Conservation (phyloP, 179 eudicot species). For the Carnegiea gigantea region DNA sequence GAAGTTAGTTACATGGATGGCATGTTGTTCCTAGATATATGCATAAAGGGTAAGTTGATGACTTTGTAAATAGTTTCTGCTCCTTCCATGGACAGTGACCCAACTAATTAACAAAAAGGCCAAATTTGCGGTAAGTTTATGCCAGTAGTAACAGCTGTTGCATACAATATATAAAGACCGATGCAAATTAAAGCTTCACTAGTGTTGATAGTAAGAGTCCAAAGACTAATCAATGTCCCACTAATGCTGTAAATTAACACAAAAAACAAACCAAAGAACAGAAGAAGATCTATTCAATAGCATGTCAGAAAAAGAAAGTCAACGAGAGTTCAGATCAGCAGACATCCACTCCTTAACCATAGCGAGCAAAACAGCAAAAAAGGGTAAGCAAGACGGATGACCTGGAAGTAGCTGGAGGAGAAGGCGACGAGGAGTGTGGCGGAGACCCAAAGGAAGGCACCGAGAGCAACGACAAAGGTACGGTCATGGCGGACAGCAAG, state of each 20-base stretch:
- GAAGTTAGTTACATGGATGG: neutral
- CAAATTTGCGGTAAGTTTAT: too few relatives aligned
- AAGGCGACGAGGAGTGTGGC: constrained; percentile 73
- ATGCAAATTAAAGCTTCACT: too few relatives aligned
- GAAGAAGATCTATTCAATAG: neutral
- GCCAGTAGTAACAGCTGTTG: too few relatives aligned
- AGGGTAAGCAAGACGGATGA: neutral
- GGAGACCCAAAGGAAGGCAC: constrained; percentile 77
- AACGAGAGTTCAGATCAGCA: neutral
- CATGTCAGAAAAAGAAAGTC: neutral
- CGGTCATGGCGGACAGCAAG: constrained; percentile 65
- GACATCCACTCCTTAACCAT: neutral
- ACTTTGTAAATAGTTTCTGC: too few relatives aligned
- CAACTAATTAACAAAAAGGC: too few relatives aligned
- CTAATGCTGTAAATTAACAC: neutral
- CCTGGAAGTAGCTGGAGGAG: constrained; percentile 65
- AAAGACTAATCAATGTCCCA: too few relatives aligned
- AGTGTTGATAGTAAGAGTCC: too few relatives aligned
- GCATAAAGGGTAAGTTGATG: too few relatives aligned
- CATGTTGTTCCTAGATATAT: neutral
- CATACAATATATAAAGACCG: too few relatives aligned
- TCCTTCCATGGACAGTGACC: too few relatives aligned
- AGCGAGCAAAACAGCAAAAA: neutral
- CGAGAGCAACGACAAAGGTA: constrained; percentile 64
- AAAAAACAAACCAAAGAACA: neutral